Evolutionary conservation across 2,329 filamentous ascomycete species (phyloP).

Genomic region (Aspergillus cejpii): DNA sequence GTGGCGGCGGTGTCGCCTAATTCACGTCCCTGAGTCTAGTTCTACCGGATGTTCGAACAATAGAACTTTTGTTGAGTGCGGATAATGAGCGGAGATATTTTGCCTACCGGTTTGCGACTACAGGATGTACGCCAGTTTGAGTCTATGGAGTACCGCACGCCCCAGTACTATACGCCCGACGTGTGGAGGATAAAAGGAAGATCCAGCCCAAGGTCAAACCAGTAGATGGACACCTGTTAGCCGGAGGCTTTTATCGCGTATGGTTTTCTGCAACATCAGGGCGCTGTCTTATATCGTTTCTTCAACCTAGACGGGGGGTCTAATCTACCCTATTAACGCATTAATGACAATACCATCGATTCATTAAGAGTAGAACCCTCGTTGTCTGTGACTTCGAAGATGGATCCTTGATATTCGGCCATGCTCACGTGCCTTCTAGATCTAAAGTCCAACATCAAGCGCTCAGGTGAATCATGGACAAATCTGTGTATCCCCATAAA

Average conservation of each 20-base stretch:
- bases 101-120: neutral
- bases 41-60: constrained; percentile 7
- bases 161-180: neutral
- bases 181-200: neutral
- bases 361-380: neutral
- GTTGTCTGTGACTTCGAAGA: neutral
- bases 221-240: neutral
- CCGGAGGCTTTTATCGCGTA: neutral
- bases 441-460: too few relatives aligned
- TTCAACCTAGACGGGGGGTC: constrained; percentile 1
- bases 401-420: too few relatives aligned
- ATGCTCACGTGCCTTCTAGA: too few relatives aligned
- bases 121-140: too few relatives aligned
- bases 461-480: too few relatives aligned
- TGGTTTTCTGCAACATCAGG: too few relatives aligned
- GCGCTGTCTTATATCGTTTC: neutral
- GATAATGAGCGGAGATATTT: neutral
- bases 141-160: neutral
- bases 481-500: too few relatives aligned
- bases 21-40: constrained; percentile 15
- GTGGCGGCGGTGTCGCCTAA: constrained; percentile 55
- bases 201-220: too few relatives aligned
- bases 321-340: constrained; percentile 8
- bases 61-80: constrained; percentile 3
- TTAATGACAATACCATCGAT: constrained; percentile 6